phyloP scores from a whole-genome alignment of 345 rosid species.

The Syzygium grande region DNA sequence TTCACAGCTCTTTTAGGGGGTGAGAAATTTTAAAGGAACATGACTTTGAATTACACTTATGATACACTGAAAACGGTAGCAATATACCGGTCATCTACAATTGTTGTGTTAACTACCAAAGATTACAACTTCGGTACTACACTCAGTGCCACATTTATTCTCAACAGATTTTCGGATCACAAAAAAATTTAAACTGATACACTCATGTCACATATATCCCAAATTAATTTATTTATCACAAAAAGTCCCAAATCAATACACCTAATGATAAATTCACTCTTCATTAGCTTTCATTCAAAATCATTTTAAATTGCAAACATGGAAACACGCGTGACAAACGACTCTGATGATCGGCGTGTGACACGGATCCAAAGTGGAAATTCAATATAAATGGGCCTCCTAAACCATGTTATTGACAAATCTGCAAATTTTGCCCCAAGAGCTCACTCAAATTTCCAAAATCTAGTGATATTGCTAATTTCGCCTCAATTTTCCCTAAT shows the following conservation, averaged over 20 bases:
- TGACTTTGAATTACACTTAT: neutral
- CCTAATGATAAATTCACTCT: neutral
- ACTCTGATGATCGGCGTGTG: neutral
- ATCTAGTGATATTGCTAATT: neutral
- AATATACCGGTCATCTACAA: too few relatives aligned
- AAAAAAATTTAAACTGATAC: too few relatives aligned
- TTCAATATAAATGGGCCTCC: neutral
- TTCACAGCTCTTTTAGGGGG: neutral
- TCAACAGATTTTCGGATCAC: too few relatives aligned
- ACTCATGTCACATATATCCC: neutral
- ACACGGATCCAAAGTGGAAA: neutral
- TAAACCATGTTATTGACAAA: rapidly evolving
- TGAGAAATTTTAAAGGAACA: neutral
- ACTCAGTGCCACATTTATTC: too few relatives aligned
- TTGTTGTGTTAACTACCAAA: too few relatives aligned
- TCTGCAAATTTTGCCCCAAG: neutral
- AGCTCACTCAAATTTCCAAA: neutral
- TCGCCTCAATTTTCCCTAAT: neutral
- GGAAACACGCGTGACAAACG: neutral
- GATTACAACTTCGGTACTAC: too few relatives aligned
- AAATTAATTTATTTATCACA: neutral
- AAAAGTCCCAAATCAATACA: neutral
- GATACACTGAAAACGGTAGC: neutral
- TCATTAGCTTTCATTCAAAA: too few relatives aligned
- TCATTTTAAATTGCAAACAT: too few relatives aligned